A percentile compares a stretch with the other conserved stretches of the same genome.
These are phyloP conservation scores for Hypocreales sp. DNA, from an alignment of 2,329 filamentous ascomycete genomes.

Conservation along the genomic window DNA sequence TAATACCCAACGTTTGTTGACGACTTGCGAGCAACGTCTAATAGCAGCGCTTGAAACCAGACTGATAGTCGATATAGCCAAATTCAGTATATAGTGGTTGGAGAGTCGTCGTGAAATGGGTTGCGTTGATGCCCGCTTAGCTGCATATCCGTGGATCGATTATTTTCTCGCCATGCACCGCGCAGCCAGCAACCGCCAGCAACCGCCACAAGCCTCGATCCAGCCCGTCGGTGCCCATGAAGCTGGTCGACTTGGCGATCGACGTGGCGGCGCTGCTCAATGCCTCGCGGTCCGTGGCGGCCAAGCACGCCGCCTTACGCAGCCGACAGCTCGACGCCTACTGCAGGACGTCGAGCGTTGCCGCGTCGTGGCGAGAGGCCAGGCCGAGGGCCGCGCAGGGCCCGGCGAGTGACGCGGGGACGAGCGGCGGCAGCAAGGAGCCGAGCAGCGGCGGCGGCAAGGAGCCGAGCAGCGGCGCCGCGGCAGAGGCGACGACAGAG, in stretches of 20 bases:
- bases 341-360: slow-evolving; percentile 28
- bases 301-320: slow-evolving; percentile 44
- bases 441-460: no score
- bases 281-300: slow-evolving; percentile 52
- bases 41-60: no score
- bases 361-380: slow-evolving; percentile 15
- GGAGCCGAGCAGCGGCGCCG: neutral
- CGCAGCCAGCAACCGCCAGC: no score
- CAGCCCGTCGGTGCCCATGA: no score
- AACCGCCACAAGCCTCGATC: no score
- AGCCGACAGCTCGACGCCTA: slow-evolving; percentile 36
- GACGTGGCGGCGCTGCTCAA: slow-evolving; percentile 56
- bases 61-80: no score
- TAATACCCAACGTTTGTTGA: no score
- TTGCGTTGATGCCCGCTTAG: slow-evolving; percentile 13
- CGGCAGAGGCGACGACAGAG: neutral
- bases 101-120: neutral
- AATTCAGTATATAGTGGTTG: no score
- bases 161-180: no score
- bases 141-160: no score
- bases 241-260: slow-evolving; percentile 48
- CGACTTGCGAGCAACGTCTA: no score
- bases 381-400: neutral
- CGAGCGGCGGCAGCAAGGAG: no score
- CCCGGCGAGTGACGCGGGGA: neutral